Base-by-base conservation (phyloP, 2,329 filamentous ascomycete species). In the Aquanectria penicillioides region DNA sequence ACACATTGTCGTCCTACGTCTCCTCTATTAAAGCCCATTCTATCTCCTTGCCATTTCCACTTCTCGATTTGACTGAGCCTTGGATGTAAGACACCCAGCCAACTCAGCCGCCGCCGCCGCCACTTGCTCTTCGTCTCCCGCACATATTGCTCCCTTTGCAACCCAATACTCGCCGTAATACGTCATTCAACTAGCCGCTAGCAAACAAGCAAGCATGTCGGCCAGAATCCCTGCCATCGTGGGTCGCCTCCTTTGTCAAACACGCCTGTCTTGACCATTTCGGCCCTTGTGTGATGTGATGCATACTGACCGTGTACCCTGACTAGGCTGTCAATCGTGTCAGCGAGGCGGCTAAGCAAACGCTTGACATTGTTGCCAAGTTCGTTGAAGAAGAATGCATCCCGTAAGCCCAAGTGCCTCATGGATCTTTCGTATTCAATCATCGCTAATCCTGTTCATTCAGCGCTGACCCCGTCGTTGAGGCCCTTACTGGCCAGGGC, bases 351-450 rank as follows among this genome's bases (percentile, higher is more conserved):
- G 94, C 94, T 49, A 92, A 90, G 80, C 88, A 91, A 83, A 92
- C 90, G 25, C 81, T 97, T 66, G 94, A 97, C 73, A 74, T 93
- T 65, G 92, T 99, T 67, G 92, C 94, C 81, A 93, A 93, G 77
- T 99, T 99, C 71, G 95, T 99, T 69, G 92, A 98, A 74, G 94
- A 97, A 78, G 94, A 97, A 83, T 99, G 91, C 76, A 89, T 93
- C 66, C 91, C 90, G 86, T 89, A 75, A 79, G 85, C 69, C 17
- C 2, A 23, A n/a, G n/a, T n/a, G n/a, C n/a, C 18, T 29, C 40
- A 23, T 9, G 8, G 8, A 22, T 2, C 47, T 26, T 28, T 20
- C 9, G n/a, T 9, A 34, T 9, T 17, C n/a, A 26, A 29, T 15
- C 11, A 33, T 11, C 43, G 29, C 62, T 64, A 56, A 65, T 54